Evolutionary conservation across 108 stramenopile species (phyloP), one percentile per base, ranked within the genome.

Genomic region (Fragilaria crotonensis): DNA sequence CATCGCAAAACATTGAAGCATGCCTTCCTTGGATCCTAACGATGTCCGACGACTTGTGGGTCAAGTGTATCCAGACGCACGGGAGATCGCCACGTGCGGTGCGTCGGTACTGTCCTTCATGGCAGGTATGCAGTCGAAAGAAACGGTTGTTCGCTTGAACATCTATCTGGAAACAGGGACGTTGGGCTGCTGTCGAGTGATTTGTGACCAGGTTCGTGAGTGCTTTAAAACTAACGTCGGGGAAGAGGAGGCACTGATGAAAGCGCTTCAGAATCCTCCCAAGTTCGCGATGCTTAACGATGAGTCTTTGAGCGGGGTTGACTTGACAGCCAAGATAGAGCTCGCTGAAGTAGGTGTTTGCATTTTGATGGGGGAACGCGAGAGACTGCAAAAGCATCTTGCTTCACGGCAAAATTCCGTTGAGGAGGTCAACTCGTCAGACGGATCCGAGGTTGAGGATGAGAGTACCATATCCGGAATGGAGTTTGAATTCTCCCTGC

Each of bases 161-260:
- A 66, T 90, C n/a, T 86, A 76, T 54, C 68, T 67, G 20, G 61
- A 68, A 14, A 80, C 73, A 19, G 89, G 85, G 31, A 90, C 89
- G 1, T 64, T 90, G 2, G 76, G 71, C 17, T 79, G 70, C 3
- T 68, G 73, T 32, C 52, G 85, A 18, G 70, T 86, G 19, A 23
- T 84, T 7, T 49, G 67, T 26, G 75, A 71, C 11, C 48, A 64
- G 54, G 68, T 72, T 9, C 70, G 79, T 14, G 64, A 80, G 31
- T 36, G 62, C 33, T 81, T 81, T 62, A 70, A 74, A 31, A 64
- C 71, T 20, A 81, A 81, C 62, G 51, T 81, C 19, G 66, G 36
- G 2, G 55, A 52, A 21, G 30, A 77, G 33, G 74, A 78, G 54
- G 63, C 51, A 4, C 48, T 82, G 4, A 71, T 68, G 45, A 45